phyloP scores from a whole-genome alignment of 2,329 filamentous ascomycete species.

The Colletotrichum chlorophyti region DNA sequence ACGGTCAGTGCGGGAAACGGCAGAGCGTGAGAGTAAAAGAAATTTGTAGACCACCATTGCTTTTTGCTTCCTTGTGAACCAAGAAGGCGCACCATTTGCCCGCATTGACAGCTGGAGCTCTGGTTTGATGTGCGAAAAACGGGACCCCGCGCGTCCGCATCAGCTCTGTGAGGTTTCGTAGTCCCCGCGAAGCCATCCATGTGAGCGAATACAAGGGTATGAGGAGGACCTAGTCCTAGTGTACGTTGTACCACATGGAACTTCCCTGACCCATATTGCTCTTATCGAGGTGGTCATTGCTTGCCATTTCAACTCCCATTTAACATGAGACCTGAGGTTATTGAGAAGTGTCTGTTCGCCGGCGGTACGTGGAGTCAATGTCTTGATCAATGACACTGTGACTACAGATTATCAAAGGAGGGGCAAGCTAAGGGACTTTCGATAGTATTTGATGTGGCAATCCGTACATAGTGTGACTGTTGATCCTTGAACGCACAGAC shows the following conservation, averaged over 20 bases:
- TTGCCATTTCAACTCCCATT: background rate
- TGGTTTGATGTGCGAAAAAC: background rate
- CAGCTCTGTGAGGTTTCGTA: background rate
- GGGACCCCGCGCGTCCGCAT: constrained; percentile 8
- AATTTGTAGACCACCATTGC: background rate
- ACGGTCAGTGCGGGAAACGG: constrained; percentile 5
- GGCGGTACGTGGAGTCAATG: background rate
- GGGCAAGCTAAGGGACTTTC: too few relatives aligned
- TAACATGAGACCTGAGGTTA: background rate
- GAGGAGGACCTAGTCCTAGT: background rate
- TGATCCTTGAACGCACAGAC: background rate
- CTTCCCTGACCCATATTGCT: background rate
- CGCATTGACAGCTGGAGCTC: constrained; percentile 20
- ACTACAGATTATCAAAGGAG: background rate
- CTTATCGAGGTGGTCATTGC: background rate
- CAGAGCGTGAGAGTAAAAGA: background rate
- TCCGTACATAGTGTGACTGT: too few relatives aligned
- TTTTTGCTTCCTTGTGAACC: background rate
- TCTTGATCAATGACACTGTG: background rate
- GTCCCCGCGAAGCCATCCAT: background rate
- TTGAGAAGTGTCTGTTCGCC: background rate
- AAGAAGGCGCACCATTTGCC: background rate
- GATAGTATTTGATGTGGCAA: too few relatives aligned
- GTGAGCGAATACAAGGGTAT: background rate
- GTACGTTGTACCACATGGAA: background rate